phyloP scores from a whole-genome alignment of 306 rosid species.

The Fagus sylvatica region DNA sequence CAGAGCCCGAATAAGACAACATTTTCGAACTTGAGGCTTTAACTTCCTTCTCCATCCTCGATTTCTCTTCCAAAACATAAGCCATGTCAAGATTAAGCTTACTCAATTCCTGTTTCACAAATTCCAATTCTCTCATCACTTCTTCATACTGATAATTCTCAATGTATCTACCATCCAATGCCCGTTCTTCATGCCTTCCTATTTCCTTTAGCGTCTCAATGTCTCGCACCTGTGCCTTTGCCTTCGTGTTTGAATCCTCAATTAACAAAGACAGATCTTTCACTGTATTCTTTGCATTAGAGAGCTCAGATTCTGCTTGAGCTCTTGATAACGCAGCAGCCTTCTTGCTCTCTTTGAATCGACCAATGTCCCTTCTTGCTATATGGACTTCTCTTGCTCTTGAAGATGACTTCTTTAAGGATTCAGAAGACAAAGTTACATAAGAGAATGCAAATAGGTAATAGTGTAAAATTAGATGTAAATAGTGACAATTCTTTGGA shows the following conservation, averaged over 20 bases:
- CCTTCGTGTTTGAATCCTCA: conserved; percentile 43
- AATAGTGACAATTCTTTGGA: conserved; percentile 10
- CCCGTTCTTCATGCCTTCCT: conserved; percentile 22
- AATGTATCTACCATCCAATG: conserved; percentile 17
- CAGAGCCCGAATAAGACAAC: conserved; percentile 31
- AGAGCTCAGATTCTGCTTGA: conserved; percentile 60
- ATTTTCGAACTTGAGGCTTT: conserved; percentile 46
- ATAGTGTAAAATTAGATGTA: not conserved
- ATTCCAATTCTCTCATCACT: conserved; percentile 67
- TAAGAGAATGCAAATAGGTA: not conserved
- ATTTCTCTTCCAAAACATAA: conserved; percentile 58
- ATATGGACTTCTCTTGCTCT: conserved; percentile 63
- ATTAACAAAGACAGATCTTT: conserved; percentile 47
- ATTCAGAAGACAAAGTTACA: not conserved
- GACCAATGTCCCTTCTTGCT: conserved; percentile 53
- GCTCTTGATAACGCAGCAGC: conserved; percentile 52
- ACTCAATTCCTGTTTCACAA: conserved; percentile 58
- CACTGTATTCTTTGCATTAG: conserved; percentile 42
- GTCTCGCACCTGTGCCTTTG: conserved; percentile 33
- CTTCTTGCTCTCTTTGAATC: conserved; percentile 46
- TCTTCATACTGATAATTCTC: conserved; percentile 43
- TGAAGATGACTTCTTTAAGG: conserved; percentile 41
- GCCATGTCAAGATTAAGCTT: conserved; percentile 81
- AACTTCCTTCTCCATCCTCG: conserved; percentile 45
- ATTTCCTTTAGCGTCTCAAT: conserved; percentile 43